These are phyloP conservation scores for Alliaria petiolata DNA, from an alignment of 345 rosid species.

Conservation along the genomic window DNA sequence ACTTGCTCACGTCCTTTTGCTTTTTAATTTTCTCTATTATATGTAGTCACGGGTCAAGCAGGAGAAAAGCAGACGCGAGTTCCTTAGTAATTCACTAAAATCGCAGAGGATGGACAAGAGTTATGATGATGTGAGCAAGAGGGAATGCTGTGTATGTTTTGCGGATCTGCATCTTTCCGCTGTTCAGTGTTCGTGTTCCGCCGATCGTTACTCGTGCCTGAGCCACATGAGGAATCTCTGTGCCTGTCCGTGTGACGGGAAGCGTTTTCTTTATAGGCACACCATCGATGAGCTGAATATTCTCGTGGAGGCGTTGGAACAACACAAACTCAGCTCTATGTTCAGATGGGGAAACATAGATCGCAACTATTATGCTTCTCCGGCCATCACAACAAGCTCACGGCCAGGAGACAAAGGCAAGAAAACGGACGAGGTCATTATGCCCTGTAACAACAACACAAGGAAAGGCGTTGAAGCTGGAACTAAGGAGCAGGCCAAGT, in stretches of 20 bases:
- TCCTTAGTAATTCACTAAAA: slow-evolving; percentile 39
- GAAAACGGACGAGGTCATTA: background rate
- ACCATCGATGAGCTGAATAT: slow-evolving; percentile 45
- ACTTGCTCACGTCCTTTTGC: slow-evolving; percentile 8
- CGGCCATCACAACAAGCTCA: background rate
- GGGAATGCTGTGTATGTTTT: slow-evolving; percentile 53
- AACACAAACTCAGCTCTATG: slow-evolving; percentile 44
- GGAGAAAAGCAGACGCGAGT: slow-evolving; percentile 48
- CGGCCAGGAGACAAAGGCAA: slow-evolving; percentile 18
- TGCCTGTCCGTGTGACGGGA: slow-evolving; percentile 50
- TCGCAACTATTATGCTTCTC: slow-evolving; percentile 14
- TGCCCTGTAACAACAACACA: background rate
- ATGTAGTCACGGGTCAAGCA: slow-evolving; percentile 51
- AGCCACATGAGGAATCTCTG: slow-evolving; percentile 63
- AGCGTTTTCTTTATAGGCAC: slow-evolving; percentile 49
- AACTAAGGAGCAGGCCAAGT: slow-evolving; percentile 36
- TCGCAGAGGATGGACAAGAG: slow-evolving; percentile 43
- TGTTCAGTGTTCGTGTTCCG: slow-evolving; percentile 51
- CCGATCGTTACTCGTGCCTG: slow-evolving; percentile 50
- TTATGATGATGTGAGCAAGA: slow-evolving; percentile 44
- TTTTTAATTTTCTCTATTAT: background rate
- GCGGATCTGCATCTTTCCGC: slow-evolving; percentile 71
- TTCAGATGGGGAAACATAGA: slow-evolving; percentile 44
- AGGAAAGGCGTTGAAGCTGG: slow-evolving; percentile 21
- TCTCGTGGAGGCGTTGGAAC: slow-evolving; percentile 60